A percentile compares a stretch with the other conserved stretches of the same genome.
These are phyloP conservation scores for Pseudotsuga menziesii DNA, from an alignment of 75 land plant species.

Conservation along the genomic window DNA sequence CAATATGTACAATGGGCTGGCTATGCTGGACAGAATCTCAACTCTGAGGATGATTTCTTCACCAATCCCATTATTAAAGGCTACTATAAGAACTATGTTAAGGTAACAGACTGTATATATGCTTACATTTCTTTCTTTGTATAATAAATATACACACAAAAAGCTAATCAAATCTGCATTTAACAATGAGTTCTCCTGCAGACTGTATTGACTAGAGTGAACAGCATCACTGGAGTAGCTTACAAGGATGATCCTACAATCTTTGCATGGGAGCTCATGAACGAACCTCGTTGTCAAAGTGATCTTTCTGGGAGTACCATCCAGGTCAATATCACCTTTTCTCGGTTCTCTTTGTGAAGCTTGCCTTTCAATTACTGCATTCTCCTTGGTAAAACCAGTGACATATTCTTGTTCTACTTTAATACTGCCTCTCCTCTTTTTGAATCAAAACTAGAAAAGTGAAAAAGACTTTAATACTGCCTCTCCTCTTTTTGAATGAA, in stretches of 20 bases:
- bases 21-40: slow-evolving; percentile 31
- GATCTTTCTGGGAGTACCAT: slow-evolving; percentile 32
- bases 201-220: slow-evolving; percentile 56
- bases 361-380: too few species aligned
- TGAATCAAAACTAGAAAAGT: not conserved
- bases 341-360: too few species aligned
- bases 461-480: too few species aligned
- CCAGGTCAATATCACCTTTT: slow-evolving; percentile 12
- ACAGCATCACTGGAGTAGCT: slow-evolving; percentile 58
- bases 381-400: too few species aligned
- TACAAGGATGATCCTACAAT: slow-evolving; percentile 79
- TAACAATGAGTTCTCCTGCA: slow-evolving; percentile 11
- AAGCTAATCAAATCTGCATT: not conserved
- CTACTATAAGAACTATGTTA: slow-evolving; percentile 74
- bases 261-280: slow-evolving; percentile 89
- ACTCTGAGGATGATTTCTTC: slow-evolving; percentile 77
- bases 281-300: slow-evolving; percentile 66
- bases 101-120: slow-evolving; percentile 24
- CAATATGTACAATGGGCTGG: slow-evolving; percentile 93
- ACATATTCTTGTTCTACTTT: too few species aligned
- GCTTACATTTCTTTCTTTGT: too few species aligned
- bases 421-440: too few species aligned
- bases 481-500: too few species aligned
- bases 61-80: slow-evolving; percentile 52
- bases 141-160: not conserved